Conservation (phyloP, 2,329 filamentous ascomycete genomes). For the Aspergillus sp. region DNA sequence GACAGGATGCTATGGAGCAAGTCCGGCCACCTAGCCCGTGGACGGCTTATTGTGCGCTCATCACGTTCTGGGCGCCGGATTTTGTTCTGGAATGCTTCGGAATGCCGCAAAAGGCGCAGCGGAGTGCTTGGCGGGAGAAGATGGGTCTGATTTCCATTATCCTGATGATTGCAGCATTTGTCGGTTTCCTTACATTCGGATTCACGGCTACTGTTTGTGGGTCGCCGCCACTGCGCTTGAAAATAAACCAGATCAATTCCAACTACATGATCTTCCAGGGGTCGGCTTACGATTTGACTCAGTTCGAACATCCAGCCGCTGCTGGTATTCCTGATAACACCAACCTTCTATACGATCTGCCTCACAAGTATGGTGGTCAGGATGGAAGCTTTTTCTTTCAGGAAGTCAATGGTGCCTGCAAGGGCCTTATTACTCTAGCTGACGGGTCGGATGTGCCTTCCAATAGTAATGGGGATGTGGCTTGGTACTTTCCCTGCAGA, state of each 20-base stretch:
- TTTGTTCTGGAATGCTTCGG: slow-evolving; percentile 79
- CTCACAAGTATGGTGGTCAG: slow-evolving; percentile 72
- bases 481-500: slow-evolving; percentile 95
- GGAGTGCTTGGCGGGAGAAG: slow-evolving; percentile 94
- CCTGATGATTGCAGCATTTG: slow-evolving; percentile 73
- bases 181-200: slow-evolving; percentile 94
- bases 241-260: slow-evolving; percentile 69
- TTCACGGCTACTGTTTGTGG: slow-evolving; percentile 88
- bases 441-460: slow-evolving; percentile 70
- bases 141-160: slow-evolving; percentile 96
- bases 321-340: slow-evolving; percentile 65
- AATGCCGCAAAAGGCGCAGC: slow-evolving; percentile 75
- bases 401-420: slow-evolving; percentile 96
- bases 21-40: slow-evolving; percentile 78
- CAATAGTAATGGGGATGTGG: slow-evolving; percentile 65
- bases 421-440: slow-evolving; percentile 71
- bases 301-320: slow-evolving; percentile 71
- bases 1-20: slow-evolving; percentile 54
- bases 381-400: slow-evolving; percentile 98
- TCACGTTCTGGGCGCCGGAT: slow-evolving; percentile 93
- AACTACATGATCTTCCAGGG: slow-evolving; percentile 98
- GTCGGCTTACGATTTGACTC: slow-evolving; percentile 73
- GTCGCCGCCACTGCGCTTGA: slow-evolving; percentile 62
- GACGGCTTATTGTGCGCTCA: slow-evolving; percentile 88
- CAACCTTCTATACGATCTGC: slow-evolving; percentile 84